Evolutionary conservation across 441 rosid genomes (phyloP), one percentile per base, ranked within the genome.

Genomic region (Populus hybrid): DNA sequence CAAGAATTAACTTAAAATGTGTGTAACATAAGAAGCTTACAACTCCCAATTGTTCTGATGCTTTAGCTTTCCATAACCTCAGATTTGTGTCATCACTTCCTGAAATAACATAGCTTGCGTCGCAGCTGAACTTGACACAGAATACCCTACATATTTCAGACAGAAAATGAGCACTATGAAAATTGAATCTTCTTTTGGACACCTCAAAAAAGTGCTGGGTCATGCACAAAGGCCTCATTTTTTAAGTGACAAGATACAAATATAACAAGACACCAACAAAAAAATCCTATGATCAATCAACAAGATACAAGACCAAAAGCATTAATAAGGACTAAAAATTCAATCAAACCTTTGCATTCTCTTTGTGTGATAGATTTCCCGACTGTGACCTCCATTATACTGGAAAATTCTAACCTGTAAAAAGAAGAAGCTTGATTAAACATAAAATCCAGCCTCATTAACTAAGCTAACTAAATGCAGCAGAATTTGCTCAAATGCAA

Each of bases 21-120:
- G 76, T 26, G 78, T 30, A 21, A 81, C 74, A 71, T 3, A 28
- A 79, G 81, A 72, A 77, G 74, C 95, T 91, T 92, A 94, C 99
- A 76, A 96, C 95, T 88, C 98, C 99, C 84, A 93, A 32, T 83
- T 93, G 99, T 77, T 96, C 98, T 8, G 99, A 91, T 36, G 98
- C 98, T 81, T 92, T 96, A 76, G 99, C 94, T 89, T 96, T 96
- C 98, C 98, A 94, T 68, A 96, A 78, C 86, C 98, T 88, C 74
- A 96, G 88, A 82, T 96, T 96, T 30, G 97, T 90, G 78, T 94
- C 98, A 84, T 96, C 98, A 74, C 99, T 96, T 34, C 98, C 99
- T 0, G 99, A 94, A 81, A 96, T 85, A 30, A 94, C 88, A 53
- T 93, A 96, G 75, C 88, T 89, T n/a, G 90, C 98, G 84, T 96